Evolutionary conservation across 2,329 filamentous ascomycete genomes (phyloP).

Genomic region (Aureobasidium leucospermi): DNA sequence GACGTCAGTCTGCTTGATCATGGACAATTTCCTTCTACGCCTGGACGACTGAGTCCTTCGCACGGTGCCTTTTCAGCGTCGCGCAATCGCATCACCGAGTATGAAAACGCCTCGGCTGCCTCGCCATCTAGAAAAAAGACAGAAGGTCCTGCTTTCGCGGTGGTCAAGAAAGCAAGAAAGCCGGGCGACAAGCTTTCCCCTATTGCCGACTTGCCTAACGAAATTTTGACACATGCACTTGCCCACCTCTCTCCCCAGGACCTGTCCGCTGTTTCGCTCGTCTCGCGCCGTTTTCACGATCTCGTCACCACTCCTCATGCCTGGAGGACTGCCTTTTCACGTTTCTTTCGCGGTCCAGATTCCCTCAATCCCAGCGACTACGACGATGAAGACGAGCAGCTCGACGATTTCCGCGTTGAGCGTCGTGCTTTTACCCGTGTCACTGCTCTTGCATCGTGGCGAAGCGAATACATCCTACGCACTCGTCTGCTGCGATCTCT

Average conservation of each 20-base stretch:
- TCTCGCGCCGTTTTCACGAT: slow-evolving; percentile 79
- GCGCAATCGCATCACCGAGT: slow-evolving; percentile 46
- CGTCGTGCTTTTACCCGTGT: slow-evolving; percentile 75
- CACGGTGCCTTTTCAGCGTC: slow-evolving; percentile 18
- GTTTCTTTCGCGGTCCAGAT: slow-evolving; percentile 76
- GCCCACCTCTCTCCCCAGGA: slow-evolving; percentile 85
- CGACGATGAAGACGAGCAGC: slow-evolving; percentile 43
- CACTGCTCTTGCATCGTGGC: slow-evolving; percentile 81
- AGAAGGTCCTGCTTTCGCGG: slow-evolving; percentile 44
- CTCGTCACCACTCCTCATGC: slow-evolving; percentile 87
- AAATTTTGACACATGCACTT: slow-evolving; percentile 84
- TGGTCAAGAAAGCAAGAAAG: slow-evolving; percentile 41
- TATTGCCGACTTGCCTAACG: slow-evolving; percentile 67
- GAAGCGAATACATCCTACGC: slow-evolving; percentile 87
- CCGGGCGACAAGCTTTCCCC: slow-evolving; percentile 40
- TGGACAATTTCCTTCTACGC: slow-evolving; percentile 21
- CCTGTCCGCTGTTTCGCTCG: slow-evolving; percentile 71
- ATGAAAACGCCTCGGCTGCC: slow-evolving; percentile 42
- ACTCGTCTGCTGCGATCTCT: slow-evolving; percentile 78
- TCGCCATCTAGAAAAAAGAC: slow-evolving; percentile 31
- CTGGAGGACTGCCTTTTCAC: slow-evolving; percentile 87
- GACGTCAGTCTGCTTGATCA: slow-evolving; percentile 19
- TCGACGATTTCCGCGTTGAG: slow-evolving; percentile 55
- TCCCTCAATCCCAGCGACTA: slow-evolving; percentile 35
- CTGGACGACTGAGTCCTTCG: slow-evolving; percentile 25